Percentiles rank a stretch among this genome's conserved stretches.
phyloP scores from a whole-genome alignment of 352 stramenopile species.

The Hyaloperonospora arabidopsidis region DNA sequence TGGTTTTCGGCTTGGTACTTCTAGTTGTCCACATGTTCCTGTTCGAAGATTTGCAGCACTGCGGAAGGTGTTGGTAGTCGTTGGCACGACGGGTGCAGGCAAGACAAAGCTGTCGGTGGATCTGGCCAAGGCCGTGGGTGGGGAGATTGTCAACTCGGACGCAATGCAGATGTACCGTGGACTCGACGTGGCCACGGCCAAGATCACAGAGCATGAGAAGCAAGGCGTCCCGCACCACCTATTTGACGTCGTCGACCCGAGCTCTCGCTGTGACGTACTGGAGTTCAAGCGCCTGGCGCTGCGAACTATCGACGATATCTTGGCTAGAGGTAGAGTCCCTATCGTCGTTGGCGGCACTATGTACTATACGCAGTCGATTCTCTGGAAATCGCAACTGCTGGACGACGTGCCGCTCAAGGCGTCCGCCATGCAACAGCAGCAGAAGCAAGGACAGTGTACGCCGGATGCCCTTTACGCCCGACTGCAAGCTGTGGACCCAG shows the following conservation, averaged over 20 bases:
- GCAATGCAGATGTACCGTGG: conserved; percentile 89
- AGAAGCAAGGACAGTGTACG: conserved; percentile 24
- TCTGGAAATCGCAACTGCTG: conserved; percentile 83
- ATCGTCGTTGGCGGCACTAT: conserved; percentile 89
- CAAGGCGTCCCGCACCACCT: conserved; percentile 86
- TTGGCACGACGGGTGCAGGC: conserved; percentile 86
- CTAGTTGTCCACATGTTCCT: no score
- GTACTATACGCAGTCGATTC: conserved; percentile 88
- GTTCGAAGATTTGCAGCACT: conserved; percentile 15
- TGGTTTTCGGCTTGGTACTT: no score
- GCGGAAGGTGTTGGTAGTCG: conserved; percentile 82
- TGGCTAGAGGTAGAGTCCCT: conserved; percentile 78
- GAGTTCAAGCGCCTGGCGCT: conserved; percentile 77
- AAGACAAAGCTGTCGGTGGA: conserved; percentile 91
- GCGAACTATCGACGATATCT: conserved; percentile 74
- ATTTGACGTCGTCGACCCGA: conserved; percentile 79
- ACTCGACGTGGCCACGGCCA: conserved; percentile 85
- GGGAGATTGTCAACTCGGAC: conserved; percentile 89
- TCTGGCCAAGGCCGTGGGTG: conserved; percentile 80
- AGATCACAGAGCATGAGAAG: conserved; percentile 79
- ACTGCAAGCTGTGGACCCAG: conserved; percentile 67
- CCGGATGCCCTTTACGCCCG: conserved; percentile 52
- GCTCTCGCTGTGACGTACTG: conserved; percentile 63
- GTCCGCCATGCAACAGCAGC: conserved; percentile 3
- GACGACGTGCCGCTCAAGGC: conserved; percentile 51